phyloP scores from a whole-genome alignment of 192 early-diverging fungal genomes.

The Entomortierella beljakovae region DNA sequence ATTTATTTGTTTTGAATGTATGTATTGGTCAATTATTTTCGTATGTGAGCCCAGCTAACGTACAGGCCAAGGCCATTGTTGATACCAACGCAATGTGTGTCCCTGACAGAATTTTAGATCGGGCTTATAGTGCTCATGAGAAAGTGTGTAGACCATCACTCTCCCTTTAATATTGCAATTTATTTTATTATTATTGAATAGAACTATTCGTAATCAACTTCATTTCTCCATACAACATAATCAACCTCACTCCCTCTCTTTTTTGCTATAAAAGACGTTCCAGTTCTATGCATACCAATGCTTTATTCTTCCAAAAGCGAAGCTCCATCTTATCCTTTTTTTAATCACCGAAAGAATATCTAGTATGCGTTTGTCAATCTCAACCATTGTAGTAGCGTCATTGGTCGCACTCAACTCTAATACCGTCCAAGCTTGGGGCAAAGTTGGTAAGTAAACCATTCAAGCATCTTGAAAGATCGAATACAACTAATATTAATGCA shows the following conservation, averaged over 20 bases:
- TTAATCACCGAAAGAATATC: neutral
- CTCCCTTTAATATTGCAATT: neutral
- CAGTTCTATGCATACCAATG: too few species aligned
- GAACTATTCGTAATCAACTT: too few species aligned
- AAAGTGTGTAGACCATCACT: neutral
- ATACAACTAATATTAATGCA: neutral
- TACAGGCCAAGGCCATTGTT: too few species aligned
- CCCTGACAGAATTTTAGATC: too few species aligned
- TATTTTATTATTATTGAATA: neutral
- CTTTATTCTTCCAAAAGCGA: too few species aligned
- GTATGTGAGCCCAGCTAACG: too few species aligned
- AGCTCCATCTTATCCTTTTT: too few species aligned
- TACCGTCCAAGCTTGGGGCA: constrained; percentile 26
- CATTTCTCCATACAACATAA: neutral
- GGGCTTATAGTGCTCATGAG: neutral
- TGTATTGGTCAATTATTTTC: too few species aligned
- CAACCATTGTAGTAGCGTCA: constrained; percentile 6
- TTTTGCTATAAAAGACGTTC: too few species aligned
- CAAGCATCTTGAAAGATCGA: neutral
- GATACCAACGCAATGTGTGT: too few species aligned
- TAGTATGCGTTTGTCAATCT: constrained; percentile 21
- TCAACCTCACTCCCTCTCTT: neutral
- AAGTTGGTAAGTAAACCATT: constrained; percentile 16
- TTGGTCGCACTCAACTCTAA: constrained; percentile 21
- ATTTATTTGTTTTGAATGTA: too few species aligned